Conservation (phyloP, 441 rosid genomes). For the Erodium trifolium region DNA sequence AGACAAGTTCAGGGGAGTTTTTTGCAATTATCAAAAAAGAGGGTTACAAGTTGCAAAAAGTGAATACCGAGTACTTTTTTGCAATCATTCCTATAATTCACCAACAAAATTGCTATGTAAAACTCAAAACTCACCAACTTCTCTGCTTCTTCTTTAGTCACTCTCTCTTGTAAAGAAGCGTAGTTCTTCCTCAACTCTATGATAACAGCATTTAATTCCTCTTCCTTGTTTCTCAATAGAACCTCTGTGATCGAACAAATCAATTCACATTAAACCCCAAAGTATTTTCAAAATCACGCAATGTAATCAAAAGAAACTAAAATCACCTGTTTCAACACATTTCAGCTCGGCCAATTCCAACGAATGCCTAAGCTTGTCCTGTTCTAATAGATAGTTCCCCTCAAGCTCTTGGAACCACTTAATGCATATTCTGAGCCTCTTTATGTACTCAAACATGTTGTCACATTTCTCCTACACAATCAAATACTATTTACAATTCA, state of each 20-base stretch:
- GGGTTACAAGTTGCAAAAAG: too few species aligned
- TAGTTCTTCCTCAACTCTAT: constrained; percentile 44
- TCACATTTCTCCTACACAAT: constrained; percentile 60
- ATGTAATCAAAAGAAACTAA: background rate
- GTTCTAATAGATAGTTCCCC: constrained; percentile 53
- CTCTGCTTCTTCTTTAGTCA: constrained; percentile 43
- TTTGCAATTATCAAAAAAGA: too few species aligned
- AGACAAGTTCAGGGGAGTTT: too few species aligned
- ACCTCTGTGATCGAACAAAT: constrained; percentile 35
- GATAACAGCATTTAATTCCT: constrained; percentile 42
- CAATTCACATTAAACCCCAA: constrained; percentile 7
- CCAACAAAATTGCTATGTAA: background rate
- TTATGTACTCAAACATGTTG: constrained; percentile 50
- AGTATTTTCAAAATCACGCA: background rate
- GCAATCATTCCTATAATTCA: background rate
- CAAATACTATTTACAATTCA: constrained; percentile 4
- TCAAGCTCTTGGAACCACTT: constrained; percentile 72
- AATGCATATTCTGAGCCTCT: constrained; percentile 56
- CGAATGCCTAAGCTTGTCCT: constrained; percentile 43
- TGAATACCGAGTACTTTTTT: too few species aligned
- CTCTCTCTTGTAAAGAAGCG: constrained; percentile 40
- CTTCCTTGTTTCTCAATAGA: constrained; percentile 37
- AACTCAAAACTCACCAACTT: constrained; percentile 32
- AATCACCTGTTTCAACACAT: constrained; percentile 49
- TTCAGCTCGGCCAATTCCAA: constrained; percentile 43